Evolutionary conservation across 2,329 filamentous ascomycete genomes (phyloP).

Genomic region (Phaeoacremonium minimum): DNA sequence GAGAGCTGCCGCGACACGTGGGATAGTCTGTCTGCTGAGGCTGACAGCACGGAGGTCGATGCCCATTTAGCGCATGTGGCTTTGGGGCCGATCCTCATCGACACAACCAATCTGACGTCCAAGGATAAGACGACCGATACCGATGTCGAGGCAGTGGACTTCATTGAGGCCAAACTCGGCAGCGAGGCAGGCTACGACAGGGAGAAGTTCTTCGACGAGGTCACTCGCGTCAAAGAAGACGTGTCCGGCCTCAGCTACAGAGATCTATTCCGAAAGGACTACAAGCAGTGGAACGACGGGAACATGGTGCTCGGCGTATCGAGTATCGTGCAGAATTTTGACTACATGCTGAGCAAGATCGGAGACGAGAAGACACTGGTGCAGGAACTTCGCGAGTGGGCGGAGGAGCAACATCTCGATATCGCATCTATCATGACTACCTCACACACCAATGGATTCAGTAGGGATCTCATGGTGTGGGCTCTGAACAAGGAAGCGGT

Average conservation of each 20-base stretch:
- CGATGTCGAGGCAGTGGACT: conserved; percentile 35
- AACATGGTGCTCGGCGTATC: conserved; percentile 61
- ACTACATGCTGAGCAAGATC: conserved; percentile 53
- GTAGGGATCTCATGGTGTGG: conserved; percentile 66
- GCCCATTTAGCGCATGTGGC: conserved; percentile 62
- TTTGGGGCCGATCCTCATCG: conserved; percentile 67
- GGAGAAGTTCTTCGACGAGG: conserved; percentile 51
- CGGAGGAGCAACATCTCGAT: conserved; percentile 53
- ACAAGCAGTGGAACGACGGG: conserved; percentile 70
- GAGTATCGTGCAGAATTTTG: conserved; percentile 58
- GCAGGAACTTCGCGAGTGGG: conserved; percentile 45
- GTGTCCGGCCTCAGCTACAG: conserved; percentile 55
- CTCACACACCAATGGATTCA: conserved; percentile 53
- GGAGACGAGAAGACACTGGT: conserved; percentile 41
- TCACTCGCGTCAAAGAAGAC: conserved; percentile 63
- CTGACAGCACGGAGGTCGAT: conserved; percentile 36
- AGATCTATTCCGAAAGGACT: conserved; percentile 76
- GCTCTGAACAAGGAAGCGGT: conserved; percentile 46
- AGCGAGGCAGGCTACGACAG: conserved; percentile 41
- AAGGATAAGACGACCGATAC: conserved; percentile 34
- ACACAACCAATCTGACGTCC: conserved; percentile 61
- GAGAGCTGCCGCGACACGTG: conserved; percentile 54
- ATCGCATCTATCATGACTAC: conserved; percentile 67
- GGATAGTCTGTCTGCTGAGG: conserved; percentile 40
- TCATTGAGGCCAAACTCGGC: conserved; percentile 47